Evolutionary conservation across 768 basidiomycete species (phyloP), one percentile per base, ranked within the genome.

Genomic region (Phanerochaete carnosa): DNA sequence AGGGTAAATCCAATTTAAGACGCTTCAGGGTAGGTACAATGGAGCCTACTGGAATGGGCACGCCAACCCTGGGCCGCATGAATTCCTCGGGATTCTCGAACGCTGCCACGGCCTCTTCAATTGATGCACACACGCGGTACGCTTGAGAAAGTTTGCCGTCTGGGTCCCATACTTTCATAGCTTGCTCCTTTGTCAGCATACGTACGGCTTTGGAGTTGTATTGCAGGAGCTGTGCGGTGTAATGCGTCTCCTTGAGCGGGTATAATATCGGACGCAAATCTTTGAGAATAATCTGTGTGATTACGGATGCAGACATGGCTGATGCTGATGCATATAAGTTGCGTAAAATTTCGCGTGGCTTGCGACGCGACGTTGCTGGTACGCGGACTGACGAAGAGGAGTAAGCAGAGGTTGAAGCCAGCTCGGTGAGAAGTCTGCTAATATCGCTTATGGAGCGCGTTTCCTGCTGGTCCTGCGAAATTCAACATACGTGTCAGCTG

Each of bases 221-320:
- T 57, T 80, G 68, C 52, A 77, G 74, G 47, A 93, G 70, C 43
- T 82, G 81, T 26, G 72, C 71, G 23, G 77, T 80, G 65, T 81
- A 79, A 69, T 82, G 80, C 23, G 72, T 75, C 32, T 71, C 77
- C 15, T 80, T 79, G 0, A 88, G 75, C 2, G 92, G 88, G 64
- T 91, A 91, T 1, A 95, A 70, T 1, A 95, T 70, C 8, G 94
- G 93, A 29, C 87, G 82, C 0, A 98, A 75, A 70, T 98, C 95
- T 63, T 90, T 90, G 35, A 96, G 81, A 60, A 98, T 90, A 63
- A 96, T 88, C 68, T 98, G 95, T 0, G 90, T 89, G 51, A 95
- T 76, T 62, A 88, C 82, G 0, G 84, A 78, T 1, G 88, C 82
- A 43, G 91, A 88, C 12, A 73, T 72, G 0, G 92, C 85, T 1